phyloP scores from a whole-genome alignment of 2,329 filamentous ascomycete genomes.

The Bimuria novae-zelandiae region DNA sequence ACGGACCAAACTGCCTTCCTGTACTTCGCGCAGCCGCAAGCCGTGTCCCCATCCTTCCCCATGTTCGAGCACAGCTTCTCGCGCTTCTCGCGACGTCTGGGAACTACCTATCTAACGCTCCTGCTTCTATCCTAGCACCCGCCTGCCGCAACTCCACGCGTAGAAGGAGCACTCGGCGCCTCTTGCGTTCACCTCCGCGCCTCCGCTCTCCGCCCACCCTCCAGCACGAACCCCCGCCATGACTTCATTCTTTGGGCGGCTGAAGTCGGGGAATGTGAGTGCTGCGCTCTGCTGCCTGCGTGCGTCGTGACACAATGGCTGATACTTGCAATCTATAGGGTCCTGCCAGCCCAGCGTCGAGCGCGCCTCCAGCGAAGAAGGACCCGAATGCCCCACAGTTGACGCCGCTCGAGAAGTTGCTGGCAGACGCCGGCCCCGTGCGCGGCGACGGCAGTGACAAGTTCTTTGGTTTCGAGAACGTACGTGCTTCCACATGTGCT shows the following conservation, averaged over 20 bases:
- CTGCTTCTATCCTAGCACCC: not conserved
- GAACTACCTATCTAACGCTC: not conserved
- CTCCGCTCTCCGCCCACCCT: constrained; percentile 14
- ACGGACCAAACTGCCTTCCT: constrained; percentile 6
- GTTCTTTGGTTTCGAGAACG: constrained; percentile 98
- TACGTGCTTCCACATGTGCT: constrained; percentile 56
- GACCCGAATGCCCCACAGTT: constrained; percentile 61
- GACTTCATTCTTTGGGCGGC: constrained; percentile 60
- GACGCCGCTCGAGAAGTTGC: constrained; percentile 72
- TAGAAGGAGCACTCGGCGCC: constrained; percentile 5
- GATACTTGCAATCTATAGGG: constrained; percentile 43
- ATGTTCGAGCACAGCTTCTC: not conserved
- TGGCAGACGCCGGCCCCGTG: constrained; percentile 81
- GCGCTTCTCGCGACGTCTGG: not conserved
- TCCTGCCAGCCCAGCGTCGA: constrained; percentile 52
- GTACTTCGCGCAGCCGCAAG: not conserved
- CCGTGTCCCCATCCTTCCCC: constrained; percentile 7
- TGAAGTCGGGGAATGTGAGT: constrained; percentile 56
- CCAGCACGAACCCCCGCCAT: constrained; percentile 39
- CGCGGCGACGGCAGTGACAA: constrained; percentile 92
- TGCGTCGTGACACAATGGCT: constrained; percentile 25
- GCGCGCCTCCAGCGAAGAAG: constrained; percentile 59
- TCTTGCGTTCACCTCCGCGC: constrained; percentile 17
- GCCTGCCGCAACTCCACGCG: constrained; percentile 7
- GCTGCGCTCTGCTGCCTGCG: constrained; percentile 10